These are phyloP conservation scores for Euphrasia arctica DNA, from an alignment of 305 asterid species.

Conservation along the genomic window DNA sequence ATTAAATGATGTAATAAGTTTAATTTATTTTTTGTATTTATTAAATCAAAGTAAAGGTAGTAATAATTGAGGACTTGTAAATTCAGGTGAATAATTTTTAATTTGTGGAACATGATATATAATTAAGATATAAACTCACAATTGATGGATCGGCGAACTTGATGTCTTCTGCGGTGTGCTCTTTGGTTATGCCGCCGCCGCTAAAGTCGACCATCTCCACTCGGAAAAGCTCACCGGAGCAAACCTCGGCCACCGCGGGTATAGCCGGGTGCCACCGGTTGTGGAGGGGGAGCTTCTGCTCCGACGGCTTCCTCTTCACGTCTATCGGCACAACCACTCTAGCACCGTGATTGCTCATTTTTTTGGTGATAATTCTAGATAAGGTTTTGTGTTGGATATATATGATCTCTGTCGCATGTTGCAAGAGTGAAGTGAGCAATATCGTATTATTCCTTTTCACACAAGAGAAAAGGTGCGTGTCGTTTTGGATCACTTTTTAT, in stretches of 20 bases:
- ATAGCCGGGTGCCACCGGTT: constrained; percentile 40
- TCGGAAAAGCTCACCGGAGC: constrained; percentile 57
- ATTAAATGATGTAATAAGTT: background rate
- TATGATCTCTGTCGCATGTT: too few relatives aligned
- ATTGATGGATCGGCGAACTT: constrained; percentile 49
- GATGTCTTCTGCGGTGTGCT: constrained; percentile 58
- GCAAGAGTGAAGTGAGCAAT: too few relatives aligned
- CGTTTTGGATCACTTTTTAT: too few relatives aligned
- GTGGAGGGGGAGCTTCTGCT: constrained; percentile 52
- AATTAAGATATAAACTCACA: constrained; percentile 40
- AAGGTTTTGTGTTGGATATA: too few relatives aligned
- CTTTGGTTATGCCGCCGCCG: constrained; percentile 66
- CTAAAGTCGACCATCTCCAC: constrained; percentile 84
- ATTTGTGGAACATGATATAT: background rate
- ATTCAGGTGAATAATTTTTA: background rate
- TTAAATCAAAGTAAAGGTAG: background rate
- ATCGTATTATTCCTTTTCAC: too few relatives aligned
- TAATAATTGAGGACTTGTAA: background rate
- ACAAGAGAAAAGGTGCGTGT: too few relatives aligned
- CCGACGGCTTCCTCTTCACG: constrained; percentile 61
- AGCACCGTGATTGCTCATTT: constrained; percentile 41
- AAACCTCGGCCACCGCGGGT: constrained; percentile 40
- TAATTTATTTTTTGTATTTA: background rate
- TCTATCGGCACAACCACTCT: constrained; percentile 63
- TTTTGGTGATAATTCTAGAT: background rate